Evolutionary conservation across 1,139 yeast genomes (phyloP).

Genomic region (Schizosaccharomyces versatilis): DNA sequence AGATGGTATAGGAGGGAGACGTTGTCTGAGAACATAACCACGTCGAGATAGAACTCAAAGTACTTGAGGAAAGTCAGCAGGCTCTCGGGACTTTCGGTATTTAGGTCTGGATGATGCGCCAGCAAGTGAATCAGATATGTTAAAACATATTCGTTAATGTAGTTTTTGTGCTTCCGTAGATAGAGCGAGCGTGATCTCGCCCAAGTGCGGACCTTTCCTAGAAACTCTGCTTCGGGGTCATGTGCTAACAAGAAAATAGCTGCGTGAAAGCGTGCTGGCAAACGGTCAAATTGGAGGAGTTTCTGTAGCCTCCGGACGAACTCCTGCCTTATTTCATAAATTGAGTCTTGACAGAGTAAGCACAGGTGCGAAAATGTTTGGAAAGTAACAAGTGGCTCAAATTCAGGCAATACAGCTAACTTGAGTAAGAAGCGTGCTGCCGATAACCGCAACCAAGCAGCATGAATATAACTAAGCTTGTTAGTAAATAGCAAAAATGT

Average conservation of each 20-base stretch:
- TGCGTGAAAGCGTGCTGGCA: slow-evolving; percentile 47
- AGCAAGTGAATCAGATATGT: slow-evolving; percentile 48
- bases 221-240: slow-evolving; percentile 35
- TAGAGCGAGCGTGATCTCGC: neutral
- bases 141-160: slow-evolving; percentile 38
- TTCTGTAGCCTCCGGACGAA: slow-evolving; percentile 34
- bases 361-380: slow-evolving; percentile 35
- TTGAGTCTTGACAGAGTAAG: slow-evolving; percentile 45
- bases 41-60: slow-evolving; percentile 35
- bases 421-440: slow-evolving; percentile 28
- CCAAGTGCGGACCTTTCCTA: neutral
- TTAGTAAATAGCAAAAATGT: too few relatives aligned
- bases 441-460: neutral
- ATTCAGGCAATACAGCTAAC: slow-evolving; percentile 38
- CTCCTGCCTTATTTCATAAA: slow-evolving; percentile 31
- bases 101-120: slow-evolving; percentile 49
- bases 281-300: slow-evolving; percentile 28
- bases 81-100: slow-evolving; percentile 16
- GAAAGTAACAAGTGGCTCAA: slow-evolving; percentile 33
- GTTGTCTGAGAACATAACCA: slow-evolving; percentile 44
- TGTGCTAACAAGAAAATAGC: slow-evolving; percentile 52
- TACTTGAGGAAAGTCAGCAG: slow-evolving; percentile 17
- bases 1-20: slow-evolving; percentile 53
- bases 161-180: slow-evolving; percentile 15
- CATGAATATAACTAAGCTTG: neutral